These are phyloP conservation scores for Phoma herbarum DNA, from an alignment of 2,329 filamentous ascomycete species.

Conservation along the genomic window DNA sequence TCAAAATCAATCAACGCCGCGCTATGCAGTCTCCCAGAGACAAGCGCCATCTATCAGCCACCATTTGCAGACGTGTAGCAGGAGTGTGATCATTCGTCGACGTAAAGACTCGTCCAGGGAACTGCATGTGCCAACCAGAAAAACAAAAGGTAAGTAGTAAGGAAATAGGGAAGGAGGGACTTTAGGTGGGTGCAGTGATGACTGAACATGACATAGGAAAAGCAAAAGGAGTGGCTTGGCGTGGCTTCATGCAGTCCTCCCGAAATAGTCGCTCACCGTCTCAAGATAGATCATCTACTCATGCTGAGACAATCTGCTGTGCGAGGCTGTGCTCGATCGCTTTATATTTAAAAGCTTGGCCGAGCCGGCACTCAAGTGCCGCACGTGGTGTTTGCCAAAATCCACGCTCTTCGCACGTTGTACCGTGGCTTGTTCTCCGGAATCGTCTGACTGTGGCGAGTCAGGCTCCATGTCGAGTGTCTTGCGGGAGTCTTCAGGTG, in stretches of 20 bases:
- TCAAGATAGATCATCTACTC: slow-evolving; percentile 30
- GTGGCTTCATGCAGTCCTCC: slow-evolving; percentile 39
- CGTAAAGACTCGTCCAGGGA: slow-evolving; percentile 11
- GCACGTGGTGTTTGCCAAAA: slow-evolving; percentile 69
- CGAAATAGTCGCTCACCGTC: slow-evolving; percentile 26
- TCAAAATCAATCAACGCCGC: slow-evolving; percentile 38
- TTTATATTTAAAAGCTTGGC: slow-evolving; percentile 75
- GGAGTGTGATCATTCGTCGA: background rate
- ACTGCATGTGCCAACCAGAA: slow-evolving; percentile 36
- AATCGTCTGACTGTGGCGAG: slow-evolving; percentile 42
- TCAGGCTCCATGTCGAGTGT: slow-evolving; percentile 43
- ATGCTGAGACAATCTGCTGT: slow-evolving; percentile 33
- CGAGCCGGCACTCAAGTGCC: slow-evolving; percentile 80
- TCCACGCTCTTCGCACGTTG: slow-evolving; percentile 77
- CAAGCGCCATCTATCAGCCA: slow-evolving; percentile 15
- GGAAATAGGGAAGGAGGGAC: slow-evolving; percentile 43
- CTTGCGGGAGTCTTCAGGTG: slow-evolving; percentile 41
- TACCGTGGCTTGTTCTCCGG: slow-evolving; percentile 45
- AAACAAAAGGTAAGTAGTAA: slow-evolving; percentile 18
- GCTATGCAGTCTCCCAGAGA: slow-evolving; percentile 32
- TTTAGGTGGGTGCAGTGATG: slow-evolving; percentile 36
- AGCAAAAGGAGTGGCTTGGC: slow-evolving; percentile 46
- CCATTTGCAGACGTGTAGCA: background rate
- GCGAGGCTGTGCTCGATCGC: slow-evolving; percentile 44
- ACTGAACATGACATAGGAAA: slow-evolving; percentile 49